These are phyloP conservation scores for Dactylellina drechsleri DNA, from an alignment of 2,329 filamentous ascomycete species.

Conservation along the genomic window DNA sequence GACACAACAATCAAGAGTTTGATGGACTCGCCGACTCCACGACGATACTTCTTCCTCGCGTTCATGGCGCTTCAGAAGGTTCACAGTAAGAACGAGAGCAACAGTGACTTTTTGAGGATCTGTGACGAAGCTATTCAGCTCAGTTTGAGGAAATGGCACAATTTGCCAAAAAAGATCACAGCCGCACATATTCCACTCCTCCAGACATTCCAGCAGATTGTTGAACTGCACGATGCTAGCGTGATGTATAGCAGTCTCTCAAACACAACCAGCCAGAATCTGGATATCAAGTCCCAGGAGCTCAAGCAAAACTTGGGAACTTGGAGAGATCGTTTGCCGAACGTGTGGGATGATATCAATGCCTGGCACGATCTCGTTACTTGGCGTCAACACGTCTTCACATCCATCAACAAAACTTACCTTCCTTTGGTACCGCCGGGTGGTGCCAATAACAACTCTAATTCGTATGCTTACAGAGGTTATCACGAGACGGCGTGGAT, in stretches of 20 bases:
- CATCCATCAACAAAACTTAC: constrained; percentile 94
- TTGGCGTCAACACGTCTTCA: constrained; percentile 99
- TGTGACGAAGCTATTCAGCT: constrained; percentile 98
- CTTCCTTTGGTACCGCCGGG: constrained; percentile 82
- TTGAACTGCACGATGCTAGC: constrained; percentile 96
- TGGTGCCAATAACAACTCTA: constrained; percentile 69
- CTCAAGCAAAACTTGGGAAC: constrained; percentile 91
- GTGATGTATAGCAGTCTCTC: constrained; percentile 93
- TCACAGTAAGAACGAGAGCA: constrained; percentile 84
- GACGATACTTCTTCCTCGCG: constrained; percentile 95
- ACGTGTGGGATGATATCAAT: constrained; percentile 99
- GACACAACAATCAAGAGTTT: constrained; percentile 95
- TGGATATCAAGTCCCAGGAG: constrained; percentile 94
- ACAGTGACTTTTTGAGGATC: constrained; percentile 83
- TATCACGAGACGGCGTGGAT: constrained; percentile 99
- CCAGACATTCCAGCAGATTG: constrained; percentile 97
- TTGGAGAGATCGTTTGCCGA: constrained; percentile 94
- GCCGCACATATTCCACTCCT: constrained; percentile 94
- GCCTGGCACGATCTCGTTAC: constrained; percentile 99
- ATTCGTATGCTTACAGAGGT: constrained; percentile 94
- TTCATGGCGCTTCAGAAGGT: constrained; percentile 97
- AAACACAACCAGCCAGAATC: constrained; percentile 81
- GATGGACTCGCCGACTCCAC: constrained; percentile 94
- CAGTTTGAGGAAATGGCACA: constrained; percentile 98
- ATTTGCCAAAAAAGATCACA: constrained; percentile 90